Conservation (phyloP, 495 filamentous ascomycete species). For the Neurospora tetraspora region DNA sequence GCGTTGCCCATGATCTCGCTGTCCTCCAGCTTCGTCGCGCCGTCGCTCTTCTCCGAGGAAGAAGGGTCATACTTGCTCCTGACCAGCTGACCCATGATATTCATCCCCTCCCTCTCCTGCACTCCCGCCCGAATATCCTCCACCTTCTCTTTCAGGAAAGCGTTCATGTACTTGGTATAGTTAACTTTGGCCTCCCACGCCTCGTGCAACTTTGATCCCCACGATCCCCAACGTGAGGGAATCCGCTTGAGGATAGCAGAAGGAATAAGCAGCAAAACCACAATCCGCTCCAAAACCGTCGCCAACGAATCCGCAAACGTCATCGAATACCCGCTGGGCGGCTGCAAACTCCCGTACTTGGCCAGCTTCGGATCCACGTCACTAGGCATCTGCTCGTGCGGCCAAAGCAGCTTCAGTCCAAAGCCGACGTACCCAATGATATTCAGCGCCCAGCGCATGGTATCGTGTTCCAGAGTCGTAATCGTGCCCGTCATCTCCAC, state of each 20-base stretch:
- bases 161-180: constrained; percentile 54
- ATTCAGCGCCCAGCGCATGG: constrained; percentile 53
- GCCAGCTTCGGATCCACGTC: constrained; percentile 29
- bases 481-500: constrained; percentile 28
- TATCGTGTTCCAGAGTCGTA: constrained; percentile 43
- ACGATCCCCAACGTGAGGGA: not conserved
- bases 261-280: constrained; percentile 44
- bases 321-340: constrained; percentile 47
- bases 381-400: constrained; percentile 31
- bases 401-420: constrained; percentile 49
- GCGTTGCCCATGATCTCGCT: constrained; percentile 59
- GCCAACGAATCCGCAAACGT: constrained; percentile 48
- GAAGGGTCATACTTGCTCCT: constrained; percentile 31
- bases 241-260: constrained; percentile 30
- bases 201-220: not conserved
- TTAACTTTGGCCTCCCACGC: constrained; percentile 45
- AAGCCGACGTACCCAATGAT: constrained; percentile 62
- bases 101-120: constrained; percentile 40
- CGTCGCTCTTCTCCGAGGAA: constrained; percentile 2
- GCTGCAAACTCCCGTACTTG: constrained; percentile 34
- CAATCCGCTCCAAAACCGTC: constrained; percentile 40
- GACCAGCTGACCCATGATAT: constrained; percentile 53
- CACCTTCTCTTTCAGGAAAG: constrained; percentile 48
- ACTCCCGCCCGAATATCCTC: constrained; percentile 37
- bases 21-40: constrained; percentile 29